Conservation (phyloP, 805 yeast species). For the Jamesozyma hellenica region DNA sequence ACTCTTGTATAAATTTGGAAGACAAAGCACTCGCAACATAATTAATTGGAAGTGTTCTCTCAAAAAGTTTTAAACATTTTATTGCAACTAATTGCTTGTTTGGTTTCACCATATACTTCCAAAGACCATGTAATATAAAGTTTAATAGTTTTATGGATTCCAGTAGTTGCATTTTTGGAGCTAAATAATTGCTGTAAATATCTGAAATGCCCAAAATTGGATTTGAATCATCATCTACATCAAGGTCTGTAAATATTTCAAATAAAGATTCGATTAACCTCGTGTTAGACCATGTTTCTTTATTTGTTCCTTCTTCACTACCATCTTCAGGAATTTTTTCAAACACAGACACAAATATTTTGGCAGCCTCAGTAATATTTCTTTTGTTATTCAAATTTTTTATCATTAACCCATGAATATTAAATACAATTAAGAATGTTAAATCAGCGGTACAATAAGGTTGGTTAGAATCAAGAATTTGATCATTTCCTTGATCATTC, state of each 20-base stretch:
- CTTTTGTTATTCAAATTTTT: conserved; percentile 14
- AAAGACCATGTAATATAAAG: conserved; percentile 35
- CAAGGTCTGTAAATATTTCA: neutral
- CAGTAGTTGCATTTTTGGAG: conserved; percentile 18
- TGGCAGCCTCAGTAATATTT: conserved; percentile 27
- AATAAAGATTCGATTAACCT: conserved; percentile 18
- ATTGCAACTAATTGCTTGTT: conserved; percentile 62
- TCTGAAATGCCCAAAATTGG: conserved; percentile 20
- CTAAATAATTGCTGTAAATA: conserved; percentile 25
- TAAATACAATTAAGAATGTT: conserved; percentile 32
- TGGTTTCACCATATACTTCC: conserved; percentile 43
- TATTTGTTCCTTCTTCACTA: conserved; percentile 7
- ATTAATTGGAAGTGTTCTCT: conserved; percentile 39
- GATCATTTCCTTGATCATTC: conserved; percentile 6
- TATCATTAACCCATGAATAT: conserved; percentile 22
- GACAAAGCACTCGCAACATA: conserved; percentile 68
- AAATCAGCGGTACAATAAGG: conserved; percentile 38
- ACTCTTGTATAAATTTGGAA: conserved; percentile 38
- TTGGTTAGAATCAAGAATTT: conserved; percentile 14
- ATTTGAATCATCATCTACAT: conserved; percentile 1
- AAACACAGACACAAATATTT: conserved; percentile 30
- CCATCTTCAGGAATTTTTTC: conserved; percentile 37
- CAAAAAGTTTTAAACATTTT: conserved; percentile 51
- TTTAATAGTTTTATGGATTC: conserved; percentile 18
- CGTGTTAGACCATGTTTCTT: conserved; percentile 28